Evolutionary conservation across 495 filamentous ascomycete species (phyloP).

Genomic region (Trichoderma virens): DNA sequence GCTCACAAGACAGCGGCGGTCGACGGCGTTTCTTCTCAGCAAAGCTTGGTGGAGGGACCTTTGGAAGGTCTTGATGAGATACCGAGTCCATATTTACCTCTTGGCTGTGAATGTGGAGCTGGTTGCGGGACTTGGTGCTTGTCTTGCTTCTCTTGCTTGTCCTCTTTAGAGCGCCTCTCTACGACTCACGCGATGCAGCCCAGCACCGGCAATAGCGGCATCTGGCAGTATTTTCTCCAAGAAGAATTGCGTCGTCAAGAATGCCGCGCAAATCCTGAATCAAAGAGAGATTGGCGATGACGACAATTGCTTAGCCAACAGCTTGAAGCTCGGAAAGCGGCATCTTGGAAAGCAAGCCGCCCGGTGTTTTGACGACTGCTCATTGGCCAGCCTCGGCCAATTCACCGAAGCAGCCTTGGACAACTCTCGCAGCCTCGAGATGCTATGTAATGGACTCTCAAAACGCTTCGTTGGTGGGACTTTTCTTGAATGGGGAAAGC

Average conservation of each 20-base stretch:
- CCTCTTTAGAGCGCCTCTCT: too few species aligned
- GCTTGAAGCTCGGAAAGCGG: constrained; percentile 1
- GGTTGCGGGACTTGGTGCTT: too few species aligned
- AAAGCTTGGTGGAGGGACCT: neutral
- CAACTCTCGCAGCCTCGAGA: neutral
- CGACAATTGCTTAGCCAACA: neutral
- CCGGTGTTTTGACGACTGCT: neutral
- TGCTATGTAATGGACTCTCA: neutral
- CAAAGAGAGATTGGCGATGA: too few species aligned
- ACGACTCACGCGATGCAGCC: too few species aligned
- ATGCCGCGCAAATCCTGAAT: too few species aligned
- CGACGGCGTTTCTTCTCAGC: constrained; percentile 15
- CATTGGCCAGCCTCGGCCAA: neutral
- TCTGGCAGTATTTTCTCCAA: too few species aligned
- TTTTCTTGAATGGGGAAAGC: too few species aligned
- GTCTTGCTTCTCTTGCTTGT: too few species aligned
- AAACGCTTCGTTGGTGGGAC: too few species aligned
- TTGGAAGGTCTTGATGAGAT: neutral
- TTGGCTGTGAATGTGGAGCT: too few species aligned
- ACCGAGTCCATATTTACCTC: neutral
- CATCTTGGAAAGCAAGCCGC: neutral
- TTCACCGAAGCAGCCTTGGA: neutral
- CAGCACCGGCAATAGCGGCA: too few species aligned
- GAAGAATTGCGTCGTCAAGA: too few species aligned
- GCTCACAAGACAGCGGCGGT: constrained; percentile 42